Evolutionary conservation across 169 alveolate species (phyloP).

Genomic region (Hammondia hammondi): DNA sequence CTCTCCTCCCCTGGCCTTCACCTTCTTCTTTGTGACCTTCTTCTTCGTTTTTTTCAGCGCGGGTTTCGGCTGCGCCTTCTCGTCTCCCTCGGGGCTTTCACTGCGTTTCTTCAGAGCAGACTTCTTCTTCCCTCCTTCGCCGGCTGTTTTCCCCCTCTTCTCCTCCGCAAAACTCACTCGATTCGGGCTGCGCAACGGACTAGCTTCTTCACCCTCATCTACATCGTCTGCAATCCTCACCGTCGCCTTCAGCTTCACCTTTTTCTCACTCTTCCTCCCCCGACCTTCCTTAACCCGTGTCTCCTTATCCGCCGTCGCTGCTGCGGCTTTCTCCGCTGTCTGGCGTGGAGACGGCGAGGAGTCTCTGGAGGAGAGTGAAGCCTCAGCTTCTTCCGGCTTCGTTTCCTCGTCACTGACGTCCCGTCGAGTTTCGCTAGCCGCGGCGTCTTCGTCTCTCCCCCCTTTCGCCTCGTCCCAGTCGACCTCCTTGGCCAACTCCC

Average conservation of each 20-base stretch:
- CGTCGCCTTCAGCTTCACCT: not conserved
- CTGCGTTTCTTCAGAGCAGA: not conserved
- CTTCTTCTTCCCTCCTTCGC: not conserved
- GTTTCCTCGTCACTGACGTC: not conserved
- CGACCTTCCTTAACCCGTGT: not conserved
- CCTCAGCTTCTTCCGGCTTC: not conserved
- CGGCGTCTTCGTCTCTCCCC: not conserved
- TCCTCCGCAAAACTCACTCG: not conserved
- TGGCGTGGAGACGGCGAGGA: not conserved
- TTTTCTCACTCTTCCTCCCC: slow-evolving; percentile 5
- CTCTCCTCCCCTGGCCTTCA: not conserved
- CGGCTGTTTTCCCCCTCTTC: slow-evolving; percentile 1
- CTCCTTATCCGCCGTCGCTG: not conserved
- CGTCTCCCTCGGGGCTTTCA: not conserved
- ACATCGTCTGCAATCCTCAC: not conserved
- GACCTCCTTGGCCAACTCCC: not conserved
- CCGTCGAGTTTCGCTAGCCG: not conserved
- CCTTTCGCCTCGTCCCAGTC: slow-evolving; percentile 39
- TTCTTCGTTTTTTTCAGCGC: slow-evolving; percentile 1
- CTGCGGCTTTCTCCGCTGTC: not conserved
- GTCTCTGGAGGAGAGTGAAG: not conserved
- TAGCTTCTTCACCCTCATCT: not conserved
- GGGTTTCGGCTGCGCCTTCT: not conserved
- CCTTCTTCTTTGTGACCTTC: not conserved
- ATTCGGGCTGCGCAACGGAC: not conserved